phyloP scores from a whole-genome alignment of 805 yeast genomes.

The Starmera dryadoides region DNA sequence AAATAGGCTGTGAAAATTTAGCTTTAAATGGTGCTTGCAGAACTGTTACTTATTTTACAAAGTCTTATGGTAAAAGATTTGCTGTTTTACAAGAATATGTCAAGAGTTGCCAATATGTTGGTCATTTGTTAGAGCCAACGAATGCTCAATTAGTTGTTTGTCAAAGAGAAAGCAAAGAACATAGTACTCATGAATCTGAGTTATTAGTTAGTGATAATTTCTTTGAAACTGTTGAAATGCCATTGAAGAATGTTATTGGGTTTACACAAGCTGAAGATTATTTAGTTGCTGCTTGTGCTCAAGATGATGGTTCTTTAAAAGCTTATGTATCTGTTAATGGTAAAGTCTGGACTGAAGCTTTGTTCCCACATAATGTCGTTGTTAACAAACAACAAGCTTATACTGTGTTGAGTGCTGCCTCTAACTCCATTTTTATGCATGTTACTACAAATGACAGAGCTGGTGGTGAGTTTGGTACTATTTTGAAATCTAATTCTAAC shows the following conservation, averaged over 20 bases:
- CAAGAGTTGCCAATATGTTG: constrained; percentile 61
- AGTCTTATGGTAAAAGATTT: constrained; percentile 64
- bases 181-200: constrained; percentile 22
- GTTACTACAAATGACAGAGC: constrained; percentile 54
- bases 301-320: constrained; percentile 43
- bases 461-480: constrained; percentile 62
- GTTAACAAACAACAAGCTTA: constrained; percentile 62
- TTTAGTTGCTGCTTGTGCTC: constrained; percentile 61
- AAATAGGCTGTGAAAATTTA: constrained; percentile 38
- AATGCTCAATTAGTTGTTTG: constrained; percentile 59
- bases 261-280: constrained; percentile 66
- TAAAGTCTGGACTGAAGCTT: constrained; percentile 62
- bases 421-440: constrained; percentile 74
- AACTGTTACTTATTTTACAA: constrained; percentile 52
- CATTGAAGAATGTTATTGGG: constrained; percentile 60
- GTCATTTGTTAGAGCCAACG: constrained; percentile 37
- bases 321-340: constrained; percentile 83
- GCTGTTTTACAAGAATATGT: constrained; percentile 44
- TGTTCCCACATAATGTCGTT: constrained; percentile 61
- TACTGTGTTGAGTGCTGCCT: constrained; percentile 68
- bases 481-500: constrained; percentile 83
- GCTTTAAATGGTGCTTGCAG: constrained; percentile 36
- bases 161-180: constrained; percentile 33
- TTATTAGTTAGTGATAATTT: constrained; percentile 22
- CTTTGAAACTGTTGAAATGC: constrained; percentile 21